Conservation (phyloP, 495 filamentous ascomycete genomes). For the Podospora pseudopauciseta region DNA sequence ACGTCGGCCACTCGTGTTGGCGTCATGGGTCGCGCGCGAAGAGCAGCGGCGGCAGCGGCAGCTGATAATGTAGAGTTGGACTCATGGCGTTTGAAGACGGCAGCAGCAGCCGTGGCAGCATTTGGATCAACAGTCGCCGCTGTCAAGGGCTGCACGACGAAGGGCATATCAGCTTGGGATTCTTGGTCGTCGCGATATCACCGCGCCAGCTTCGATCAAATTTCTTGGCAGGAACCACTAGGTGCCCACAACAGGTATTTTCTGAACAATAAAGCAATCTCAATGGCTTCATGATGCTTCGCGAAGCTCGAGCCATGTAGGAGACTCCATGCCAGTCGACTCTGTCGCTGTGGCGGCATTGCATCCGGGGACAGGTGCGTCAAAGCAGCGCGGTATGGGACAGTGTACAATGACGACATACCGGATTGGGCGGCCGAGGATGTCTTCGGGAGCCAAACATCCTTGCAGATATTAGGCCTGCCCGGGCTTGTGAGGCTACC, state of each 20-base stretch:
- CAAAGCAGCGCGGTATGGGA: constrained; percentile 4
- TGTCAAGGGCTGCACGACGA: constrained; percentile 51
- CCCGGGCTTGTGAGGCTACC: constrained; percentile 18
- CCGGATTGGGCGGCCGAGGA: constrained; percentile 42
- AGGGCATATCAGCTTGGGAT: constrained; percentile 17
- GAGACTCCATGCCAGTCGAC: not conserved
- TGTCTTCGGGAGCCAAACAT: constrained; percentile 49
- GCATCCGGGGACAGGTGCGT: not conserved
- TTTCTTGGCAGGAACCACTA: not conserved
- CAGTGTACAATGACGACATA: constrained; percentile 39
- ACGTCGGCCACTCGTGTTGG: constrained; percentile 76
- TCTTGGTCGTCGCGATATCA: constrained; percentile 4
- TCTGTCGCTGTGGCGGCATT: constrained; percentile 4
- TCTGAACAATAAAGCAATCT: not conserved
- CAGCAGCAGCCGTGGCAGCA: constrained; percentile 69
- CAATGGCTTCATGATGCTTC: not conserved
- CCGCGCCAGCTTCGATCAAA: not conserved
- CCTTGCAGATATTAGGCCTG: constrained; percentile 21
- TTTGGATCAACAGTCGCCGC: constrained; percentile 61
- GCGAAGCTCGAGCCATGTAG: not conserved
- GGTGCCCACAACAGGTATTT: not conserved
- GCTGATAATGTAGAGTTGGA: constrained; percentile 65
- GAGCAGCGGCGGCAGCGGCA: constrained; percentile 78
- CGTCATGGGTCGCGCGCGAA: constrained; percentile 69
- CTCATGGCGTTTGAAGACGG: constrained; percentile 71